Conservation (phyloP, 768 basidiomycete species). For the Rhodosporidiobolus odoratus region DNA sequence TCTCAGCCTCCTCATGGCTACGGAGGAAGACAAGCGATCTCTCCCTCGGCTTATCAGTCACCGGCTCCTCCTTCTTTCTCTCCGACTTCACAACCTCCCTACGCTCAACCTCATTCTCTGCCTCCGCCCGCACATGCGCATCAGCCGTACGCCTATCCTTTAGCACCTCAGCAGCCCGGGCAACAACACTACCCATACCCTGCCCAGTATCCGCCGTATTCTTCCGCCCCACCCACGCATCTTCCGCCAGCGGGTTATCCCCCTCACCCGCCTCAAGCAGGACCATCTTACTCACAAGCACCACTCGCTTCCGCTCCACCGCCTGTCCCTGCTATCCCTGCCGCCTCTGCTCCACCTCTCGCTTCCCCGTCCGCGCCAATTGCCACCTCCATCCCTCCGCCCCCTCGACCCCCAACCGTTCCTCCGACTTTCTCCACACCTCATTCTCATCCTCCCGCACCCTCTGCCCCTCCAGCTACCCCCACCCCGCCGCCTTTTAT, state of each 20-base stretch:
- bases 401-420: background rate
- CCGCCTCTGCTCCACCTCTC: too few species aligned
- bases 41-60: background rate
- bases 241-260: background rate
- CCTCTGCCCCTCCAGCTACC: conserved; percentile 1
- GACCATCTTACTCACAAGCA: background rate
- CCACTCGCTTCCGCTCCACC: background rate
- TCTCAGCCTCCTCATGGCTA: background rate
- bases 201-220: background rate
- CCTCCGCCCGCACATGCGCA: background rate
- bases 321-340: conserved; percentile 4
- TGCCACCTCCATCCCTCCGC: background rate
- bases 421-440: background rate
- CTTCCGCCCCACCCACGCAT: background rate
- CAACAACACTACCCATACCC: background rate
- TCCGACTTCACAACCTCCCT: background rate
- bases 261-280: background rate
- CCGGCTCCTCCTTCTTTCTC: background rate
- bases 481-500: background rate
- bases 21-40: too few species aligned
- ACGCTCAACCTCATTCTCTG: background rate
- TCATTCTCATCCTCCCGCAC: background rate
- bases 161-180: background rate
- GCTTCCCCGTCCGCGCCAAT: too few species aligned
- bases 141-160: background rate